Conservation (phyloP, 2,329 filamentous ascomycete species). For the Ambrosiella xylebori region DNA sequence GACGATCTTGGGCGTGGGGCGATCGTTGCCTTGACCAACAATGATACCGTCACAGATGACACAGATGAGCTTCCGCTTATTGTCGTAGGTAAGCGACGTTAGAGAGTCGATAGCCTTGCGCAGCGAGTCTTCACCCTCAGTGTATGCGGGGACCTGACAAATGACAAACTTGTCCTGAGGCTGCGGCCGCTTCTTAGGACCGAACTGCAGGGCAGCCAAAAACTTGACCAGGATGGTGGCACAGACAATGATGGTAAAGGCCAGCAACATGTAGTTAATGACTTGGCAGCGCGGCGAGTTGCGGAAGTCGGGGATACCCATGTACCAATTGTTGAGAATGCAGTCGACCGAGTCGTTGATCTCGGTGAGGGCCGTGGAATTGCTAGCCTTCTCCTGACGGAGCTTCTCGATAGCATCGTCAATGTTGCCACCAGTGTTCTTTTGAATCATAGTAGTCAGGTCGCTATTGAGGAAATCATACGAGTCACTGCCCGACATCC, state of each 20-base stretch:
- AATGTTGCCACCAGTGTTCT: slow-evolving; percentile 67
- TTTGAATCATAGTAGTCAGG: slow-evolving; percentile 50
- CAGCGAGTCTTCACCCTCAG: slow-evolving; percentile 89
- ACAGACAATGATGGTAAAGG: slow-evolving; percentile 72
- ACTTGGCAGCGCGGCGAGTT: slow-evolving; percentile 57
- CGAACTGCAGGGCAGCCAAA: slow-evolving; percentile 79
- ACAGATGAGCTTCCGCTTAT: slow-evolving; percentile 92
- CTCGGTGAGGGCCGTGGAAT: slow-evolving; percentile 33
- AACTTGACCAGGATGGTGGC: slow-evolving; percentile 75
- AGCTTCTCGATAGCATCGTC: slow-evolving; percentile 44
- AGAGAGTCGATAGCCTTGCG: slow-evolving; percentile 86
- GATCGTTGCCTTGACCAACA: slow-evolving; percentile 86
- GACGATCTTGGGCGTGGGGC: slow-evolving; percentile 93
- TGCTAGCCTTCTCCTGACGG: slow-evolving; percentile 28
- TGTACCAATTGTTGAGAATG: slow-evolving; percentile 66
- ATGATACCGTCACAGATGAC: slow-evolving; percentile 97
- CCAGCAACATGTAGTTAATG: slow-evolving; percentile 80
- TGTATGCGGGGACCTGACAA: slow-evolving; percentile 94
- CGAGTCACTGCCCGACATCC: slow-evolving; percentile 32
- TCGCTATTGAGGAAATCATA: slow-evolving; percentile 59
- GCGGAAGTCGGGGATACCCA: slow-evolving; percentile 74
- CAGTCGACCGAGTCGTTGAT: slow-evolving; percentile 58
- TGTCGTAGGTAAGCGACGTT: slow-evolving; percentile 89
- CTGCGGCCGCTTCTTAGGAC: slow-evolving; percentile 72
- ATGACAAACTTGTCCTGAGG: slow-evolving; percentile 98